Percentiles rank a stretch among this genome's conserved stretches.
Evolutionary conservation across 768 basidiomycete species (phyloP).

Genomic region (Gymnopilus dilepis): DNA sequence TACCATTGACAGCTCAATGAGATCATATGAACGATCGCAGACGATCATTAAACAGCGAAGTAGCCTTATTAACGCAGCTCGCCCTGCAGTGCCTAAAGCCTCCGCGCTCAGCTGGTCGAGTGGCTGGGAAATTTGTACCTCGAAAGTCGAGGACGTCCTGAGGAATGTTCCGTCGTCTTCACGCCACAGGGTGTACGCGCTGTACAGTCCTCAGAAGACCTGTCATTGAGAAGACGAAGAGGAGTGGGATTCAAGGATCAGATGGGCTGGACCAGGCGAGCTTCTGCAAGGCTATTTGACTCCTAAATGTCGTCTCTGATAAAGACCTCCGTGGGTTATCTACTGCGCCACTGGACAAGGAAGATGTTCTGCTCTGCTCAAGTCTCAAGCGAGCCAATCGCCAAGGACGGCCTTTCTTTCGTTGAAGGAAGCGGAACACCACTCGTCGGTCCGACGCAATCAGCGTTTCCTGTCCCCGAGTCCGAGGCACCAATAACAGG

Average conservation of each 20-base stretch:
- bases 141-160: not conserved
- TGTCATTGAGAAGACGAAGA: not conserved
- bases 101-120: not conserved
- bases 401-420: too few species aligned
- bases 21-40: conserved; percentile 1
- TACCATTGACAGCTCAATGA: not conserved
- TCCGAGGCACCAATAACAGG: too few species aligned
- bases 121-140: not conserved
- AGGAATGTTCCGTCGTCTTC: too few species aligned
- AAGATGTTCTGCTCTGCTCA: too few species aligned
- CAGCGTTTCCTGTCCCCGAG: too few species aligned
- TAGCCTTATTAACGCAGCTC: not conserved
- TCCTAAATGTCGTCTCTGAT: not conserved
- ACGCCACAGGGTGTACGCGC: not conserved
- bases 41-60: not conserved
- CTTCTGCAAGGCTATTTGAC: not conserved
- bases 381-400: too few species aligned
- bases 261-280: not conserved
- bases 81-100: not conserved
- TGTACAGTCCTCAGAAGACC: not conserved
- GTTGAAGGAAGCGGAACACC: too few species aligned
- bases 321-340: too few species aligned
- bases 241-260: not conserved
- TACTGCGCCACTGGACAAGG: too few species aligned
- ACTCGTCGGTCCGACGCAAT: too few species aligned